Evolutionary conservation across 148 eudicot genomes (phyloP), one percentile per base, ranked within the genome.

Genomic region (Rhododendron kiyosumense): DNA sequence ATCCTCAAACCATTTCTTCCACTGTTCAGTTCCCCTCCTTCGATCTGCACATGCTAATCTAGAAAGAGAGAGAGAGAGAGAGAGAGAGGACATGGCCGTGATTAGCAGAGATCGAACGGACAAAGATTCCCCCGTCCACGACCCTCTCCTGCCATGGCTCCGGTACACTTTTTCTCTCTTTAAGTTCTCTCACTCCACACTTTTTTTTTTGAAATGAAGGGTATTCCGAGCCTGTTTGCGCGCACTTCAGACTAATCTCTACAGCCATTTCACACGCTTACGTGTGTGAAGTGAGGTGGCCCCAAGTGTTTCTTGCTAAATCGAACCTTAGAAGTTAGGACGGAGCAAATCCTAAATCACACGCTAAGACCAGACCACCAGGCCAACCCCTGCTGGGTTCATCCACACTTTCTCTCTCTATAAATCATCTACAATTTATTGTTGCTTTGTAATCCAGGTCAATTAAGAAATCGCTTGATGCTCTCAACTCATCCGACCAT

Each of bases 71-170:
- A 41, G 41, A 30, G 57, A 22, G 71, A 43, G 30, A 22, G 80
- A 41, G 80, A 78, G 22, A 52, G 59, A 46, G 78, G 67, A 63
- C 4, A 93, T 91, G 92, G 89, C 90, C 51, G 92, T 81, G 82
- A 41, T 83, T 82, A 84, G 92, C 80, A 59, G 73, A 87, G 83
- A 85, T 88, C 87, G 65, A 43, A 49, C 59, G 46, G 52, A 38
- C 89, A 57, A 83, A 74, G 78, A 69, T 63, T 71, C 86, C 43
- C 81, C 89, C 83, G 6, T 82, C 83, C 88, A 85, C 76, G 99
- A 96, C 73, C 95, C 95, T 28, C 93, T 96, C 49, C 86, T 95
- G 65, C 95, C 93, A 17, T 92, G 89, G 88, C 96, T 96, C 81
- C 46, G 86, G 93, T 91, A 87, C 49, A 22, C 1, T 67, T 3